Percentiles rank a stretch among this genome's conserved stretches.
Conservation (phyloP, 768 basidiomycete genomes). For the Epithele typhae region DNA sequence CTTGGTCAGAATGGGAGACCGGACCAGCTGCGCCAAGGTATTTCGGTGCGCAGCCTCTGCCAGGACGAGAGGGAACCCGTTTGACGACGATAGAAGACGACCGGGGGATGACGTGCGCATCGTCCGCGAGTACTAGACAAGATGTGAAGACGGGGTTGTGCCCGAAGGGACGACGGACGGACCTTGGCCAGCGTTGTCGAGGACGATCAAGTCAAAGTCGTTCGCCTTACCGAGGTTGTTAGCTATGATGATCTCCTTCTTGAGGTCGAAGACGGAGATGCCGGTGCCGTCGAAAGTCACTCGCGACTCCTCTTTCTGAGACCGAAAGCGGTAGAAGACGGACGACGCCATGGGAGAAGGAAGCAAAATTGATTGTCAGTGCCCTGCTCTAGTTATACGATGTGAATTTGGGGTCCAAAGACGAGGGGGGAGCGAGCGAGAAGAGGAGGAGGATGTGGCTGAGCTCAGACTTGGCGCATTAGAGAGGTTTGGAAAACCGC, state of each 20-base stretch:
- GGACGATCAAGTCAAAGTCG: slow-evolving; percentile 92
- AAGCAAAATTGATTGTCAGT: slow-evolving; percentile 19
- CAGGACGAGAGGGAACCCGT: slow-evolving; percentile 74
- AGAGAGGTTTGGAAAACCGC: too few relatives aligned
- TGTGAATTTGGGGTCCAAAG: too few relatives aligned
- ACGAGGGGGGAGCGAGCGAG: neutral
- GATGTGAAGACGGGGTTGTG: neutral
- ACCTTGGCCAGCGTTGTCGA: slow-evolving; percentile 91
- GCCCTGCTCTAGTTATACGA: slow-evolving; percentile 18
- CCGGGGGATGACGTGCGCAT: slow-evolving; percentile 86
- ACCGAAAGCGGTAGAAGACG: slow-evolving; percentile 98
- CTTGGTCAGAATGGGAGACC: slow-evolving; percentile 37
- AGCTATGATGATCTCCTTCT: slow-evolving; percentile 95
- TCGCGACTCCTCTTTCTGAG: slow-evolving; percentile 89
- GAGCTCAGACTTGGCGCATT: too few relatives aligned
- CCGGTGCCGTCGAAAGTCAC: slow-evolving; percentile 98
- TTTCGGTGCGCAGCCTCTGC: slow-evolving; percentile 77
- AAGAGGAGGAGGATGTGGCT: neutral
- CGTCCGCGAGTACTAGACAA: slow-evolving; percentile 80
- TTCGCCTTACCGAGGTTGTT: slow-evolving; percentile 95
- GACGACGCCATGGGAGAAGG: slow-evolving; percentile 74
- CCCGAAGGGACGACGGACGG: slow-evolving; percentile 31
- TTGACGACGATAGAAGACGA: slow-evolving; percentile 94
- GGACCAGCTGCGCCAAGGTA: slow-evolving; percentile 54
- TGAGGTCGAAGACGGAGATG: slow-evolving; percentile 98